phyloP scores from a whole-genome alignment of 2,329 filamentous ascomycete species.

The Phoma sp. region DNA sequence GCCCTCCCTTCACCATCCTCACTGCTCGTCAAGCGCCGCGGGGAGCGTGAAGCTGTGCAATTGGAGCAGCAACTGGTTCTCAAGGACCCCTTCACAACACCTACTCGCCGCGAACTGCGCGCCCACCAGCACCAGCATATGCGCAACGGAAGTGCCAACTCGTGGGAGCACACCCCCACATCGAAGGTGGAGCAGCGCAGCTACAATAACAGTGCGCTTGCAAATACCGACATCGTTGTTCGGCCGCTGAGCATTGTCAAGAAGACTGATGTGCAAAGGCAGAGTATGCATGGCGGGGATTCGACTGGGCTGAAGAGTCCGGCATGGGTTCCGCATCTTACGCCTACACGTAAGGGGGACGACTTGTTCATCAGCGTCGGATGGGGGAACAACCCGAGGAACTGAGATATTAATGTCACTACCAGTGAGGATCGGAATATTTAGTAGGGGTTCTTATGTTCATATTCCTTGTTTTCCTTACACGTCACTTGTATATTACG shows the following conservation, averaged over 20 bases:
- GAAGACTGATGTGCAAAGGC: constrained; percentile 2
- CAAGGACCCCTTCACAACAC: constrained; percentile 38
- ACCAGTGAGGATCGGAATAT: too few species aligned
- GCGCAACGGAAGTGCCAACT: constrained; percentile 22
- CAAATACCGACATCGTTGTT: constrained; percentile 29
- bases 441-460: background rate
- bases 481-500: background rate
- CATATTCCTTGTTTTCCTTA: background rate
- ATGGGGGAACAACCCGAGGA: constrained; percentile 14
- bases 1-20: constrained; percentile 27
- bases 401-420: background rate
- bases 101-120: constrained; percentile 25
- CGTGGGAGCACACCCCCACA: constrained; percentile 26
- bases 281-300: constrained; percentile 19
- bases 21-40: constrained; percentile 47
- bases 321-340: constrained; percentile 68
- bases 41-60: constrained; percentile 41
- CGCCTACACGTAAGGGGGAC: constrained; percentile 69
- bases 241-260: constrained; percentile 34
- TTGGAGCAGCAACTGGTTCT: constrained; percentile 36
- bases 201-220: constrained; percentile 30
- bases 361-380: constrained; percentile 62
- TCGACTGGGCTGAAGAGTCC: constrained; percentile 50
- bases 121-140: constrained; percentile 17
- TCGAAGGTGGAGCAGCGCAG: constrained; percentile 26